A percentile compares a stretch with the other conserved stretches of the same genome.
phyloP scores from a whole-genome alignment of 352 stramenopile genomes.

The Phytophthora palmivora region DNA sequence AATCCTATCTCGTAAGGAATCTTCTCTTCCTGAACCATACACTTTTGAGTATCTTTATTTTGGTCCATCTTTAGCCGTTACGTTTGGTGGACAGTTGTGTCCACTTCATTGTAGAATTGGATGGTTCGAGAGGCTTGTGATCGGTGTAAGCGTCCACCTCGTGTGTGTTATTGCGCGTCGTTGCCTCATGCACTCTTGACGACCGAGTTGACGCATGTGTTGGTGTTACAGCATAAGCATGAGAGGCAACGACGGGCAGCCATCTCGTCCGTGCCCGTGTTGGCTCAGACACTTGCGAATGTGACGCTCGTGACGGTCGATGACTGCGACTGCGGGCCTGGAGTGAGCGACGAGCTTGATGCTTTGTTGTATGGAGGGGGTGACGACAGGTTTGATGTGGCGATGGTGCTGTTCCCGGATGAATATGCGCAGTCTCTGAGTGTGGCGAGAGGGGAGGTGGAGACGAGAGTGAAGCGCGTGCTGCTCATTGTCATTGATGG shows the following conservation, averaged over 20 bases:
- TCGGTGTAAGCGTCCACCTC: conserved; percentile 51
- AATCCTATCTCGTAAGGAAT: conserved; percentile 39
- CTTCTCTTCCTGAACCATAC: conserved; percentile 46
- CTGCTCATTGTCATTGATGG: conserved; percentile 78
- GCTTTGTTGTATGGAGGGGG: conserved; percentile 37
- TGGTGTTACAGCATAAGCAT: conserved; percentile 70
- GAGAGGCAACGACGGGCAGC: conserved; percentile 60
- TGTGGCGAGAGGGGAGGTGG: not conserved
- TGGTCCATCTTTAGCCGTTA: conserved; percentile 1
- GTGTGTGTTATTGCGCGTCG: conserved; percentile 66
- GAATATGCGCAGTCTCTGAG: conserved; percentile 41
- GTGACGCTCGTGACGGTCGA: conserved; percentile 54
- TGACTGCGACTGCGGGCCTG: conserved; percentile 28
- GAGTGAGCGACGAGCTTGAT: conserved; percentile 38
- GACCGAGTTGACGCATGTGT: conserved; percentile 47
- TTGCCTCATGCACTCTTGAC: conserved; percentile 39
- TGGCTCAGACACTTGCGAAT: conserved; percentile 53
- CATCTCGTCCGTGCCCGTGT: conserved; percentile 74
- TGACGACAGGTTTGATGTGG: conserved; percentile 25
- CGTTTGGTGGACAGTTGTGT: too few relatives aligned
- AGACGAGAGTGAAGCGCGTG: conserved; percentile 13
- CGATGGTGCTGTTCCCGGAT: conserved; percentile 56
- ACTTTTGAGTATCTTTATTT: conserved; percentile 2
- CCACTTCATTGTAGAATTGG: conserved; percentile 4
- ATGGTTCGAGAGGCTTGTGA: conserved; percentile 46